Conservation (phyloP, 179 eudicot genomes). For the Carnegiea gigantea region DNA sequence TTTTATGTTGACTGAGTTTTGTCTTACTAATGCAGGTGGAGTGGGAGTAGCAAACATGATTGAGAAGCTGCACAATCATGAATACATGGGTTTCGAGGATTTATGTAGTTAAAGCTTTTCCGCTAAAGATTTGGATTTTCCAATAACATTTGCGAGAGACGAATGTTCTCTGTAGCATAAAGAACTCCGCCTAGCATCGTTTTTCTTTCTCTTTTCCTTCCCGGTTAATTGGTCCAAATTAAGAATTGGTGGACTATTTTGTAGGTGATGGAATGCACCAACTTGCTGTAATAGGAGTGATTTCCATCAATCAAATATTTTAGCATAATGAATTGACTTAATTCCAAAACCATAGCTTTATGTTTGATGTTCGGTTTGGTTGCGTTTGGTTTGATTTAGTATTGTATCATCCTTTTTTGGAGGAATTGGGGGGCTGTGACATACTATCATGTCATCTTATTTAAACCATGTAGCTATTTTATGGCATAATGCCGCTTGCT, state of each 20-base stretch:
- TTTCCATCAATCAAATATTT: not conserved
- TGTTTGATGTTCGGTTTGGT: too few species aligned
- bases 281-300: not conserved
- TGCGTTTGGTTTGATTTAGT: too few species aligned
- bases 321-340: not conserved
- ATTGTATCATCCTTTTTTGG: too few species aligned
- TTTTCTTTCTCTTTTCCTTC: not conserved
- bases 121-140: not conserved
- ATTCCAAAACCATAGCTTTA: not conserved
- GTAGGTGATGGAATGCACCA: constrained; percentile 7
- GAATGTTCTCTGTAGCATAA: not conserved
- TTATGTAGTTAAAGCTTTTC: constrained; percentile 25
- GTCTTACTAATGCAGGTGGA: constrained; percentile 38
- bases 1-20: not conserved
- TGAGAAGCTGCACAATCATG: constrained; percentile 46
- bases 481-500: too few species aligned
- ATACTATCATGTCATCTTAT: too few species aligned
- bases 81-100: constrained; percentile 63
- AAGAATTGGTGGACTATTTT: not conserved
- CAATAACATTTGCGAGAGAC: not conserved
- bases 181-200: not conserved
- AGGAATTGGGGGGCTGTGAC: too few species aligned
- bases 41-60: constrained; percentile 55
- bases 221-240: not conserved
- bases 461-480: too few species aligned